These are phyloP conservation scores for Crassisporium funariophilum DNA, from an alignment of 768 basidiomycete genomes.

Conservation along the genomic window DNA sequence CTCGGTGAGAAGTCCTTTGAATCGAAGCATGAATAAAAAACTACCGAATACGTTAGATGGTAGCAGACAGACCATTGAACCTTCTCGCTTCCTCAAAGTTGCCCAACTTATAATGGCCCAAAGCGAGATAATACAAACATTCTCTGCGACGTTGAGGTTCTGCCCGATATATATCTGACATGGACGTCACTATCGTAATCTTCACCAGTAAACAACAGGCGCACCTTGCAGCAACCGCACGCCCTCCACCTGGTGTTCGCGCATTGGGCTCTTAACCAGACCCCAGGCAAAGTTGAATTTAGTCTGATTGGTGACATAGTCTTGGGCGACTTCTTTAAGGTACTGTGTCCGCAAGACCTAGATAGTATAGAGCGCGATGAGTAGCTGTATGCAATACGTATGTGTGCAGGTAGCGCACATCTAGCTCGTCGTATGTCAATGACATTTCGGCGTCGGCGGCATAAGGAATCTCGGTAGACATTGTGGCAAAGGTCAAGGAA, in stretches of 20 bases:
- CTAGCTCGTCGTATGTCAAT: constrained; percentile 85
- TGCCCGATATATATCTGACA: constrained; percentile 84
- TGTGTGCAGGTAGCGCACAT: constrained; percentile 47
- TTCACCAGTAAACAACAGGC: constrained; percentile 10
- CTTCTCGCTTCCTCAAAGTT: constrained; percentile 91
- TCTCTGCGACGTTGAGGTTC: constrained; percentile 89
- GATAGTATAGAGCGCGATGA: not conserved
- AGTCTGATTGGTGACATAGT: constrained; percentile 90
- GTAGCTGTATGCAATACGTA: not conserved
- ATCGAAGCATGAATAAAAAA: not conserved
- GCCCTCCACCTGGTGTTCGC: constrained; percentile 89
- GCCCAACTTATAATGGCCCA: constrained; percentile 96
- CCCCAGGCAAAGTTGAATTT: constrained; percentile 99
- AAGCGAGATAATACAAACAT: constrained; percentile 93
- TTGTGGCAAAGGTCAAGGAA: constrained; percentile 28
- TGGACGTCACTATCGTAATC: constrained; percentile 12
- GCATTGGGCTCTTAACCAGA: constrained; percentile 85
- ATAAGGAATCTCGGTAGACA: constrained; percentile 89
- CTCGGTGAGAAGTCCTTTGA: constrained; percentile 76
- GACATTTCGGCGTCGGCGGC: constrained; percentile 94
- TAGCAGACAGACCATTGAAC: constrained; percentile 81
- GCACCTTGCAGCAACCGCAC: constrained; percentile 88
- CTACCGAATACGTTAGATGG: not conserved
- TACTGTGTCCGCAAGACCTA: constrained; percentile 88
- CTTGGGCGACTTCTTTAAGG: constrained; percentile 81